Evolutionary conservation across 2,329 filamentous ascomycete species (phyloP).

Genomic region (Colletotrichum lindemuthianum): DNA sequence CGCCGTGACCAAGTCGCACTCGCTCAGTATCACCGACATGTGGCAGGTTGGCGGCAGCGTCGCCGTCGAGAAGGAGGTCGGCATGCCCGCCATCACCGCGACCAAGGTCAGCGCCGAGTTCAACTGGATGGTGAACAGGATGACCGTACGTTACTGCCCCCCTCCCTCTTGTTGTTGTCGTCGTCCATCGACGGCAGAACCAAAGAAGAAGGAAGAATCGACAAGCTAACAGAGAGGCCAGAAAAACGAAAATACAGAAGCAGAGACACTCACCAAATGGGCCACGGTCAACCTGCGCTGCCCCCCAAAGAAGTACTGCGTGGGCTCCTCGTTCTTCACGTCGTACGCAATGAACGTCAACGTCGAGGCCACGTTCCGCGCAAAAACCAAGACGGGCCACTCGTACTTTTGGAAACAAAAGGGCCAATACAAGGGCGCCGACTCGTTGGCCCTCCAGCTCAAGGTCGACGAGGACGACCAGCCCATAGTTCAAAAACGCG

Average conservation of each 20-base stretch:
- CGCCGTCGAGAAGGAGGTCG: constrained; percentile 19
- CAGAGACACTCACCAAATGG: constrained; percentile 27
- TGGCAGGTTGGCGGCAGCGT: constrained; percentile 28
- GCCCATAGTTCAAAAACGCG: constrained; percentile 1
- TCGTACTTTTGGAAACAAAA: constrained; percentile 33
- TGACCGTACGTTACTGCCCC: constrained; percentile 14
- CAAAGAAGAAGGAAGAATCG: neutral
- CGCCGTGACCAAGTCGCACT: constrained; percentile 28
- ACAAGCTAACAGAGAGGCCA: neutral
- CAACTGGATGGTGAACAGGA: constrained; percentile 28
- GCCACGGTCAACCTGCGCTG: constrained; percentile 35
- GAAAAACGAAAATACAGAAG: constrained; percentile 21
- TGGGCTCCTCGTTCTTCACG: constrained; percentile 33
- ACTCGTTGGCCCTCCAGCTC: constrained; percentile 32
- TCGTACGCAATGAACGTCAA: constrained; percentile 36
- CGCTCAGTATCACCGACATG: constrained; percentile 18
- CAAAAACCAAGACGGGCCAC: constrained; percentile 25
- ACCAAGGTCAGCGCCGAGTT: constrained; percentile 16
- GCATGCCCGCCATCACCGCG: constrained; percentile 27
- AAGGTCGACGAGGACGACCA: constrained; percentile 32
- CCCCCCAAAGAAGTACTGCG: constrained; percentile 35
- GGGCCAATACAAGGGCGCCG: constrained; percentile 31
- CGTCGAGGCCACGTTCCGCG: constrained; percentile 33
- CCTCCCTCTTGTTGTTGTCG: neutral
- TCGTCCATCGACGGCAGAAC: neutral